A percentile compares a stretch with the other conserved stretches of the same genome.
These are phyloP conservation scores for Murraya paniculata DNA, from an alignment of 345 rosid genomes.

Conservation along the genomic window DNA sequence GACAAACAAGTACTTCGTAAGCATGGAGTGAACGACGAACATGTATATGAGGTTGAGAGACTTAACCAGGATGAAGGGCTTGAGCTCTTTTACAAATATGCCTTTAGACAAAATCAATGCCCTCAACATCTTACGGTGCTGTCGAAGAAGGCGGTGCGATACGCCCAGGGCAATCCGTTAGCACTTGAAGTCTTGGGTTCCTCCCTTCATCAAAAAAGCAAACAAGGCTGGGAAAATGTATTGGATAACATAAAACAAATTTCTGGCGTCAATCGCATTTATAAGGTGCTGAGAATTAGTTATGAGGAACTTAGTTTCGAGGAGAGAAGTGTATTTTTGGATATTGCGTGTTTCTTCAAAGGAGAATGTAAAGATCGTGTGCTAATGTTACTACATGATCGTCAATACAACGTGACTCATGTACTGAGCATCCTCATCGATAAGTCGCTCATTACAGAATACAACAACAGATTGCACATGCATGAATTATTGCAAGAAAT, in stretches of 20 bases:
- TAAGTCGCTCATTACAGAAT: constrained; percentile 31
- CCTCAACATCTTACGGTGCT: too few relatives aligned
- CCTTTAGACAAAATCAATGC: too few relatives aligned
- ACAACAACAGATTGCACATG: constrained; percentile 21
- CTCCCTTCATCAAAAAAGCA: not conserved
- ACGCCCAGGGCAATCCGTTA: constrained; percentile 22
- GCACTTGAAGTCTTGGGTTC: constrained; percentile 1
- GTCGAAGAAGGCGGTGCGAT: not conserved
- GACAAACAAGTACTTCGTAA: too few relatives aligned
- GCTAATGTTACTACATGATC: constrained; percentile 15
- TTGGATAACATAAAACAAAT: not conserved
- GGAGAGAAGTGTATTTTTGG: constrained; percentile 36
- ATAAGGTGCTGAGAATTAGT: constrained; percentile 10
- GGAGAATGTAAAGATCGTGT: constrained; percentile 18
- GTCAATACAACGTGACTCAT: too few relatives aligned
- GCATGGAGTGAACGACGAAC: too few relatives aligned
- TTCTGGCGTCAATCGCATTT: not conserved
- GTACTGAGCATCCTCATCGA: constrained; percentile 12
- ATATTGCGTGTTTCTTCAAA: constrained; percentile 45
- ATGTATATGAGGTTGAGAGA: too few relatives aligned
- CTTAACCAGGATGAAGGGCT: not conserved
- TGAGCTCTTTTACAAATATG: constrained; percentile 1
- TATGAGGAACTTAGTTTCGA: not conserved
- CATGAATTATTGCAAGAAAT: constrained; percentile 42
- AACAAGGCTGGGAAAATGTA: not conserved